Conservation (phyloP, 345 rosid species). For the Rhodamnia rubescens region DNA sequence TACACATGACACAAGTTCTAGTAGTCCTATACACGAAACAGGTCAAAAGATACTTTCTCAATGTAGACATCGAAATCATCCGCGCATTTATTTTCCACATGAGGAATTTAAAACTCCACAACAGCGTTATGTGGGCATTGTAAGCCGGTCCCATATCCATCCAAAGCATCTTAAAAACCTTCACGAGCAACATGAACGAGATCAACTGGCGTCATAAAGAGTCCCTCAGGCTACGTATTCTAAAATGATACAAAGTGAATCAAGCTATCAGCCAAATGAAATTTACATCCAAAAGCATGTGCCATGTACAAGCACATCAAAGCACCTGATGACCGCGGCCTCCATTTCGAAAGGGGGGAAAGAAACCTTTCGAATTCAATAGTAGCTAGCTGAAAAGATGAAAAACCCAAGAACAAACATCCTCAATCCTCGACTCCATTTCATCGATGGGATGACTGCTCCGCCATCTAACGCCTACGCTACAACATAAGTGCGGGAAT, state of each 20-base stretch:
- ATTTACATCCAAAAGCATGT: too few species aligned
- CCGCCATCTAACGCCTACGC: background rate
- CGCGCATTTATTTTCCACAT: background rate
- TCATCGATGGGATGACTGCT: background rate
- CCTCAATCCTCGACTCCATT: background rate
- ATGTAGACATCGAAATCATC: background rate
- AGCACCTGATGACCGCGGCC: too few species aligned
- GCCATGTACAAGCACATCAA: too few species aligned
- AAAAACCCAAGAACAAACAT: background rate
- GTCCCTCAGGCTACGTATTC: background rate
- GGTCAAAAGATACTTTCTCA: background rate
- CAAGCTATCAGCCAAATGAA: background rate
- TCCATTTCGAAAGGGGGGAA: too few species aligned
- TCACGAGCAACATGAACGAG: background rate
- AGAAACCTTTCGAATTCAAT: background rate
- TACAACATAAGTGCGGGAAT: background rate
- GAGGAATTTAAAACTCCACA: background rate
- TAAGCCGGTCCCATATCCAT: background rate
- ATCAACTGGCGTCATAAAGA: background rate
- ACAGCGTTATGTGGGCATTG: background rate
- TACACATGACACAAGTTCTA: background rate
- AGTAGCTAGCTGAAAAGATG: too few species aligned
- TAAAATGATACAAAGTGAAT: background rate
- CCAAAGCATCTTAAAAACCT: background rate
- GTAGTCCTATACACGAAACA: background rate